Evolutionary conservation across 2,329 filamentous ascomycete species (phyloP).

Genomic region (Aspergillus aculeatus): DNA sequence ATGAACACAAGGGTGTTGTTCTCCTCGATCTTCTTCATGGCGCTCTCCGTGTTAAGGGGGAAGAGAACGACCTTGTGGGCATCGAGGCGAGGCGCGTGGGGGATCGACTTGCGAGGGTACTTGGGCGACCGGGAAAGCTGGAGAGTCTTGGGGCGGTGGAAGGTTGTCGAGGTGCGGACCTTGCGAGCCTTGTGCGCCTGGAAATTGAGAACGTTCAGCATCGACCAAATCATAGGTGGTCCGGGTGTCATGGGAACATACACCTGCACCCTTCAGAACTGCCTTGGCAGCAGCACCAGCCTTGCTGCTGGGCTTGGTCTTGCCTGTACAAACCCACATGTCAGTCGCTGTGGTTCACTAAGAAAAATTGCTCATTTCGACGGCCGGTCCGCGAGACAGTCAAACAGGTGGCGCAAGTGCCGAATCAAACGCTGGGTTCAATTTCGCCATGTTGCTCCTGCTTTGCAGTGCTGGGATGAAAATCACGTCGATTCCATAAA

Average conservation of each 20-base stretch:
- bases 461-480: not conserved
- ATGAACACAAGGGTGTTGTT: constrained; percentile 99
- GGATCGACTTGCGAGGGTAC: constrained; percentile 95
- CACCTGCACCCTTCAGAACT: constrained; percentile 92
- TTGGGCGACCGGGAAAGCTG: constrained; percentile 85
- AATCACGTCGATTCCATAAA: not conserved
- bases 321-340: constrained; percentile 27
- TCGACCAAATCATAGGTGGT: not conserved
- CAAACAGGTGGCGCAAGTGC: not conserved
- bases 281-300: constrained; percentile 94
- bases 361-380: constrained; percentile 7
- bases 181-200: constrained; percentile 87
- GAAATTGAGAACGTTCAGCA: constrained; percentile 17
- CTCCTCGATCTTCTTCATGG: constrained; percentile 99
- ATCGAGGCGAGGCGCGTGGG: constrained; percentile 86
- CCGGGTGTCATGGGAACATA: constrained; percentile 55
- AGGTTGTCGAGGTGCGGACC: constrained; percentile 87
- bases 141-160: constrained; percentile 97
- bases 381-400: not conserved
- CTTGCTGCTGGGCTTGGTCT: constrained; percentile 67
- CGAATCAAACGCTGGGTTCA: not conserved
- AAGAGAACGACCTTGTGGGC: constrained; percentile 97
- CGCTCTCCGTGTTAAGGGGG: constrained; percentile 98
- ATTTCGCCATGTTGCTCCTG: not conserved
- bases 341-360: constrained; percentile 3